A percentile compares a stretch with the other conserved stretches of the same genome.
Evolutionary conservation across 345 rosid genomes (phyloP).

Genomic region (Populus nigra): DNA sequence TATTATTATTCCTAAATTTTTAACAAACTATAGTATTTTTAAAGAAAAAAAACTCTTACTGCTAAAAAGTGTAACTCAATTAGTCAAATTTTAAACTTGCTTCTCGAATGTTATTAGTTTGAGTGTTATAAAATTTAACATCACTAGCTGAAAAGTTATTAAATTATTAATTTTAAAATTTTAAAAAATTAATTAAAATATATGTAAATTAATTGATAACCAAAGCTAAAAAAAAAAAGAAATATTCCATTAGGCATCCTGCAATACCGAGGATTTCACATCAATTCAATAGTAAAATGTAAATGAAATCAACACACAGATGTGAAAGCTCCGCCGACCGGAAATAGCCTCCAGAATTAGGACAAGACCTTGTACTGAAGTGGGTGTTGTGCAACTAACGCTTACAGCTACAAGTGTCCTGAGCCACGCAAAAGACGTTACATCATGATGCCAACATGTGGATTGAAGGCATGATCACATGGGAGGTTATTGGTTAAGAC

Average conservation of each 20-base stretch:
- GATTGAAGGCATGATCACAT: constrained; percentile 33
- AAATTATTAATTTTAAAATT: no score
- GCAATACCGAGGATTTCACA: not conserved
- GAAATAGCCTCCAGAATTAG: not conserved
- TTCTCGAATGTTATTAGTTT: accelerated
- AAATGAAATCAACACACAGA: not conserved
- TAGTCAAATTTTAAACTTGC: accelerated
- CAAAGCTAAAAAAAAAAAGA: no score
- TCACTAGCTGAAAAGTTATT: no score
- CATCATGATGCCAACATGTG: constrained; percentile 33
- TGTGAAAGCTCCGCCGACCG: not conserved
- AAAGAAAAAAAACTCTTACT: no score
- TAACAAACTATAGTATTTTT: no score
- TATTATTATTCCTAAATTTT: no score
- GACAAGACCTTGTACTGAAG: not conserved
- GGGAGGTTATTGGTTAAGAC: not conserved
- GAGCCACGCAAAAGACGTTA: constrained; percentile 10
- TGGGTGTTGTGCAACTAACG: not conserved
- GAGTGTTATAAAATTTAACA: accelerated
- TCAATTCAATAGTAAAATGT: not conserved
- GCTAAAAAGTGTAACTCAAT: accelerated
- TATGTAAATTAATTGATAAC: no score
- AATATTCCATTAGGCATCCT: not conserved
- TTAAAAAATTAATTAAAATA: no score
- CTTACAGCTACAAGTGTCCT: constrained; percentile 4